These are phyloP conservation scores for Aspergillus carbonarius DNA, from an alignment of 2,329 filamentous ascomycete genomes.

Conservation along the genomic window DNA sequence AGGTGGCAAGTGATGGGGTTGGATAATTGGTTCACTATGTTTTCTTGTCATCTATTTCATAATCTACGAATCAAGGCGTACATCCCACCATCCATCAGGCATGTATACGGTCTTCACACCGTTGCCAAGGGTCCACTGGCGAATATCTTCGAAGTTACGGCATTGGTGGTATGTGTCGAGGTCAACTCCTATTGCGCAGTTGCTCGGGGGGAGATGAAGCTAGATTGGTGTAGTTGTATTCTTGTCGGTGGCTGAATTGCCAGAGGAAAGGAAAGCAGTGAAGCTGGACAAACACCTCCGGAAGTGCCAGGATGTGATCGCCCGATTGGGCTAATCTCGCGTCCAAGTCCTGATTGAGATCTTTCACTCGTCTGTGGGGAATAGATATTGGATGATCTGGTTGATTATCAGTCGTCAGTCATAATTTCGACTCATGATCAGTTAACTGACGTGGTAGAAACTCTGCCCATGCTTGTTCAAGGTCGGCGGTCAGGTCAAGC, in stretches of 20 bases:
- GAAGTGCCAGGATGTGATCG: not conserved
- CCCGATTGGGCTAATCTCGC: not conserved
- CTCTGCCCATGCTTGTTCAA: not conserved
- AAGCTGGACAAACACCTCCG: not conserved
- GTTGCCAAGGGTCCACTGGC: not conserved
- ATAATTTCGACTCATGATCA: not conserved
- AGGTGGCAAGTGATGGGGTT: not conserved
- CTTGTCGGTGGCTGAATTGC: not conserved
- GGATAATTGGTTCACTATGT: not conserved
- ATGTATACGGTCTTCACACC: not conserved
- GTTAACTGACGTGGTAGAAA: not conserved
- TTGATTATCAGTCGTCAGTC: not conserved
- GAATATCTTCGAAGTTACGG: not conserved
- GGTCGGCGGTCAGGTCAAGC: not conserved
- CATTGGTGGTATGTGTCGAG: not conserved
- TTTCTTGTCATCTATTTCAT: not conserved
- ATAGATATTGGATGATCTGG: not conserved
- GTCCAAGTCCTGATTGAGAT: not conserved
- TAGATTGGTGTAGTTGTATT: not conserved
- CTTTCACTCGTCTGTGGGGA: not conserved
- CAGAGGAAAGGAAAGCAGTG: not conserved
- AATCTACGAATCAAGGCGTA: not conserved
- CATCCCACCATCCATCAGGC: not conserved
- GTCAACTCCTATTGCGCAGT: not conserved
- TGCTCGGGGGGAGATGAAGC: not conserved